Base-by-base conservation (phyloP, 257 asterid genomes). In the Petunia secreta region DNA sequence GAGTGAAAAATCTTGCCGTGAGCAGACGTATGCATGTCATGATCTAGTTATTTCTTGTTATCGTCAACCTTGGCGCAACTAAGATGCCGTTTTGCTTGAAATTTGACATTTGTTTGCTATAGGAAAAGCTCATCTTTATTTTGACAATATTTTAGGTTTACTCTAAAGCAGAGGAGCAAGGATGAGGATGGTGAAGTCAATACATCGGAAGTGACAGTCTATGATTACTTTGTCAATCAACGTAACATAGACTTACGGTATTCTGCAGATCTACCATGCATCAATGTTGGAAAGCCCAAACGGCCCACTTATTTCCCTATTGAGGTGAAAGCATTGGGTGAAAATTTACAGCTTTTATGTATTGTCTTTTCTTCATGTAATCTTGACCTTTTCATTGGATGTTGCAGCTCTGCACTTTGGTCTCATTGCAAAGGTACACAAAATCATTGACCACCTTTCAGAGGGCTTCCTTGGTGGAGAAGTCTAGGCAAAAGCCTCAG, bases 211-310 rank as follows among this genome's bases (percentile, higher is more conserved):
- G 86, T 95, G 57, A 91, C 97, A 0, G 99, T 95, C 1, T 95
- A 92, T 84, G 98, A 95, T 67, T 95, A 95, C 84, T 95, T 93
- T 79, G 98, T 92, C 13, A 95, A 91, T 53, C 86, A 88, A 68
- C 90, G 97, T 3, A 90, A 92, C 65, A 89, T 93, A 4, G 92
- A 93, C 44, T 75, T 95, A 82, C 88, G 94, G 5, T 93, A 88
- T 81, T 95, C 99, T 67, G 98, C 91, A 68, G 97, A 93, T 78
- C 71, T 95, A n/a, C 99, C 98, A 1, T 95, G 99, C 85, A 89
- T 95, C 15, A 93, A 95, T 80, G 98, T 95, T 54, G 99, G 98
- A 39, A 95, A 90, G 84, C 97, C 97, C 0, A 92, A 92, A 75
- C 89, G 97, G 8, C 97, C 99, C 4, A 93, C 95, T 13, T 95